Conservation (phyloP, 495 filamentous ascomycete genomes). For the Hypoxylon cercidicola region DNA sequence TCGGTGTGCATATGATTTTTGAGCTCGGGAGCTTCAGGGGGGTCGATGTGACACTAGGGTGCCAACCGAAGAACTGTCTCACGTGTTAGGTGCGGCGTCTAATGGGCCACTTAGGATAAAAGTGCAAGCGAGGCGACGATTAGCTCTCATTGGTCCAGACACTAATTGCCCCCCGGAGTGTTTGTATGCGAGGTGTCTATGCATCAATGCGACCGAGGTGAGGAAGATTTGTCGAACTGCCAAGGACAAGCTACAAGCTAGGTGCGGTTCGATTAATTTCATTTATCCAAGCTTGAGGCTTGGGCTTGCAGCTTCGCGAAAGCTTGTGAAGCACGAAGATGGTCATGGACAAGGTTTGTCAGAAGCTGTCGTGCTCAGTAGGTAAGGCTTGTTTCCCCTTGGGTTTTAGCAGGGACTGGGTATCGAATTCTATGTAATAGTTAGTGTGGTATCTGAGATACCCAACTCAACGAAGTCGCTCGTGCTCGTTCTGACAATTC, state of each 20-base stretch:
- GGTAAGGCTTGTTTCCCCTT: constrained; percentile 9
- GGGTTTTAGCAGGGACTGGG: background rate
- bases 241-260: constrained; percentile 14
- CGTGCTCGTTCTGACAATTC: constrained; percentile 17
- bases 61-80: constrained; percentile 39
- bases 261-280: constrained; percentile 4
- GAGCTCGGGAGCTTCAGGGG: constrained; percentile 28
- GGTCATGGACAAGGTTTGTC: background rate
- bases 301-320: background rate
- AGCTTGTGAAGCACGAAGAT: background rate
- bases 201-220: constrained; percentile 18
- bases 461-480: constrained; percentile 5
- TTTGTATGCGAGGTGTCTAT: constrained; percentile 25
- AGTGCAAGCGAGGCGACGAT: constrained; percentile 1
- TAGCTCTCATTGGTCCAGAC: constrained; percentile 15
- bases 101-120: constrained; percentile 31
- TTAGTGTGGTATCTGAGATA: no score
- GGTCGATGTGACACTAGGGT: constrained; percentile 41
- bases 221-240: constrained; percentile 25
- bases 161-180: constrained; percentile 27
- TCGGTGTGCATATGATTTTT: constrained; percentile 46
- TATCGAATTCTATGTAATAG: background rate
- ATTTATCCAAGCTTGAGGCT: constrained; percentile 7
- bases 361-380: constrained; percentile 9
- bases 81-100: constrained; percentile 40